Evolutionary conservation across 164 flowering plant species (phyloP), one percentile per base, ranked within the genome.

Genomic region (Liquidambar formosana): DNA sequence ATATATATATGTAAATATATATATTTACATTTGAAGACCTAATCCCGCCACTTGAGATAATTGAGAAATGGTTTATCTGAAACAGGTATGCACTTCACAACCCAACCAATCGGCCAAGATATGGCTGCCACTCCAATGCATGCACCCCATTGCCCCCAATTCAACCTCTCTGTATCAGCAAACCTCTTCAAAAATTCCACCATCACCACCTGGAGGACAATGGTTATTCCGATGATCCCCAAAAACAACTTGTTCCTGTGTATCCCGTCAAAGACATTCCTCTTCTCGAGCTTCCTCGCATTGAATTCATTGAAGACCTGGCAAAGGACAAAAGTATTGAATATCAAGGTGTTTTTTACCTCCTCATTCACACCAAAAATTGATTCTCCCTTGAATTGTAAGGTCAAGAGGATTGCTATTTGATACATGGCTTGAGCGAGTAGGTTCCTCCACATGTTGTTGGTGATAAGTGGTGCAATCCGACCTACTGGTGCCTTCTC

Each of bases 101-200:
- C 64, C 71, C 71, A 68, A 58, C 57, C 71, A 16, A 68, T 58
- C 10, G 71, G 71, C 71, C 69, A 71, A 3, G 68, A 57, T 0
- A 16, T 56, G 1, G 74, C 74, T 14, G 74, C 80, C 41, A 73
- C 27, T 27, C 67, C 80, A 19, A 69, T 28, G 44, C 80, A 77
- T 15, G 53, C 65, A 21, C 76, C 80, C 80, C 80, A 77, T 46
- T 73, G 80, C 19, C 52, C 65, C 80, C 74, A 70, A 53, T 77
- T 64, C 72, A 77, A 58, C 66, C 74, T 73, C 72, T 69, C 74
- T n/a, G 77, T 77, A 59, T 67, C 69, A 16, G 77, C 77, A 67
- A 77, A 77, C 64, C 43, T 73, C 74, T 70, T 66, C 71, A 77
- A 22, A 33, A 77, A 73, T 63, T 77, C 80, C 22, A 77, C 77